Conservation (phyloP, 768 basidiomycete species). For the Termitomyces sp. region DNA sequence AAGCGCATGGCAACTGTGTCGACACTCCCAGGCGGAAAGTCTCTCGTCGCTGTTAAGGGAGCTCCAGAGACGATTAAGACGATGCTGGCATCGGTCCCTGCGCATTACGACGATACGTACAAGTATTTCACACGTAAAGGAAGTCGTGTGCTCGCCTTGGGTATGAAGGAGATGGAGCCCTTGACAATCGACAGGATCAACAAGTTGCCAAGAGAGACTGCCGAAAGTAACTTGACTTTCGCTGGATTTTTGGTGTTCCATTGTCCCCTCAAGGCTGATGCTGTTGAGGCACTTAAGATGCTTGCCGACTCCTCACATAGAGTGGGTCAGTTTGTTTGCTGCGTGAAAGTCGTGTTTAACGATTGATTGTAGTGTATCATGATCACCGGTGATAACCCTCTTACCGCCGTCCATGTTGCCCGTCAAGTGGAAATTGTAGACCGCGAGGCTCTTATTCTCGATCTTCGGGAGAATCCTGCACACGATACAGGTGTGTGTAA, state of each 20-base stretch:
- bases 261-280: constrained; percentile 93
- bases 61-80: constrained; percentile 94
- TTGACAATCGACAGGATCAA: constrained; percentile 82
- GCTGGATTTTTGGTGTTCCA: constrained; percentile 99
- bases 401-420: constrained; percentile 96
- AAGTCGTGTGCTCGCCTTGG: constrained; percentile 90
- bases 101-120: constrained; percentile 87
- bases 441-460: constrained; percentile 88
- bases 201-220: constrained; percentile 74
- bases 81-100: constrained; percentile 75
- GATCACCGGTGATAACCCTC: constrained; percentile 99
- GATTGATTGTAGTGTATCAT: constrained; percentile 73
- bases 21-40: constrained; percentile 53
- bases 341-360: background rate
- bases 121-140: constrained; percentile 93
- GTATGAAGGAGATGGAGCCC: constrained; percentile 75
- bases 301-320: constrained; percentile 94
- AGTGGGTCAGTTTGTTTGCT: constrained; percentile 41
- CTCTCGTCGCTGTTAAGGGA: constrained; percentile 82
- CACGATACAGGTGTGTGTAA: constrained; percentile 57
- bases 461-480: constrained; percentile 76
- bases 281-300: constrained; percentile 88
- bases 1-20: constrained; percentile 96
- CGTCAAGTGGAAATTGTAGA: constrained; percentile 97
- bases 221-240: constrained; percentile 76